These are phyloP conservation scores for Linnemannia schmuckeri DNA, from an alignment of 192 early-diverging fungal species.

Conservation along the genomic window DNA sequence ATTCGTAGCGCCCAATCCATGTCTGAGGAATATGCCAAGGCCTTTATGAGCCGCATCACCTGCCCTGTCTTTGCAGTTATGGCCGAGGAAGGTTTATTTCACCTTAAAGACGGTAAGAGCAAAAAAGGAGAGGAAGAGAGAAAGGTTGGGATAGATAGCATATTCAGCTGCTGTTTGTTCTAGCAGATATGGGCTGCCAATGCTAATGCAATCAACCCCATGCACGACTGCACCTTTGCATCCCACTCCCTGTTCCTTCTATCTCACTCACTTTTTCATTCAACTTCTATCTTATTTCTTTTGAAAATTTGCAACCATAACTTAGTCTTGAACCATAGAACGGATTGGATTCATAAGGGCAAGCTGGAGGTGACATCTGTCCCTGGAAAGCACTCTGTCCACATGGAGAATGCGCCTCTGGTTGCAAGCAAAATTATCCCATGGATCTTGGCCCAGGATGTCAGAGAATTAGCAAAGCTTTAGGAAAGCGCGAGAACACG, in stretches of 20 bases:
- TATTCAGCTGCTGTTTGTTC: neutral
- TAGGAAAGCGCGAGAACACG: neutral
- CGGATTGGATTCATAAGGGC: constrained; percentile 15
- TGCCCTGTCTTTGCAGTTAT: constrained; percentile 19
- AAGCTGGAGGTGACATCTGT: constrained; percentile 18
- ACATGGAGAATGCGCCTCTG: constrained; percentile 43
- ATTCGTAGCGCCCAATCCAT: constrained; percentile 30
- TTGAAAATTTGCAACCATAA: too few species aligned
- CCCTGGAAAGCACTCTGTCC: constrained; percentile 42
- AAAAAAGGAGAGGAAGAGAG: neutral
- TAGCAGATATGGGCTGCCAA: neutral
- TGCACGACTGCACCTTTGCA: too few species aligned
- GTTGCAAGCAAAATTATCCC: constrained; percentile 20
- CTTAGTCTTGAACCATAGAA: constrained; percentile 19
- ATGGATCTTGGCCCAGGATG: constrained; percentile 39
- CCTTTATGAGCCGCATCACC: constrained; percentile 20
- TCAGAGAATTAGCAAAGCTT: constrained; percentile 17
- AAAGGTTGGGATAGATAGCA: neutral
- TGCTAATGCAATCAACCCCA: neutral
- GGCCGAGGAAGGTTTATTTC: neutral
- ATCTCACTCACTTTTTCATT: neutral
- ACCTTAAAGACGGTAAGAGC: constrained; percentile 14
- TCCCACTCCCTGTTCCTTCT: too few species aligned
- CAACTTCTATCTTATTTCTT: neutral
- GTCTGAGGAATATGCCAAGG: constrained; percentile 19